Conservation (phyloP, 129 eudicot genomes). For the Lactuca sativa region DNA sequence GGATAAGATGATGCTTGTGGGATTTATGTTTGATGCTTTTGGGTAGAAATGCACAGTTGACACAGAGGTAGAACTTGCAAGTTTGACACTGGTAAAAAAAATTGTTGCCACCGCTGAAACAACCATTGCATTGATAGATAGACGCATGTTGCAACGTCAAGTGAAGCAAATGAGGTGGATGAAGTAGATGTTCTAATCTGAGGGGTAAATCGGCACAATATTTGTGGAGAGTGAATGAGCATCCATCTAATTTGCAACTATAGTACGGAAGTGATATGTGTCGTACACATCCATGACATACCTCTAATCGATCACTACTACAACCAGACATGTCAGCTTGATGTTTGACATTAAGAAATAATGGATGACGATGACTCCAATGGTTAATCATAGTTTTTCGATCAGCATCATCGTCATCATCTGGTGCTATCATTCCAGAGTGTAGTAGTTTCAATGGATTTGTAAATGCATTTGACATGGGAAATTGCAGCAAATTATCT, state of each 20-base stretch:
- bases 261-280: constrained; percentile 21
- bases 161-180: neutral
- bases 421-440: neutral
- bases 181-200: constrained; percentile 13
- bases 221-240: constrained; percentile 9
- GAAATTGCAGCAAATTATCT: neutral
- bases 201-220: constrained; percentile 16
- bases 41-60: constrained; percentile 15
- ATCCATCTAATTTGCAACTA: constrained; percentile 2
- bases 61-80: neutral
- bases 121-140: neutral
- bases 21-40: constrained; percentile 14
- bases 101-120: neutral
- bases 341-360: too few relatives aligned
- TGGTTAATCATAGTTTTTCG: neutral
- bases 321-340: neutral
- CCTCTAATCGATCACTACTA: constrained; percentile 2
- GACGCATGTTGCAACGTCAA: neutral
- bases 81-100: neutral
- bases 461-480: constrained; percentile 10
- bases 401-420: neutral
- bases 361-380: constrained; percentile 18
- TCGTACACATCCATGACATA: neutral
- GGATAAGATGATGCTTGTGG: constrained; percentile 13
- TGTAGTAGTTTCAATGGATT: constrained; percentile 5